Base-by-base conservation (phyloP, 345 rosid species). In the Luvunga scandens region DNA sequence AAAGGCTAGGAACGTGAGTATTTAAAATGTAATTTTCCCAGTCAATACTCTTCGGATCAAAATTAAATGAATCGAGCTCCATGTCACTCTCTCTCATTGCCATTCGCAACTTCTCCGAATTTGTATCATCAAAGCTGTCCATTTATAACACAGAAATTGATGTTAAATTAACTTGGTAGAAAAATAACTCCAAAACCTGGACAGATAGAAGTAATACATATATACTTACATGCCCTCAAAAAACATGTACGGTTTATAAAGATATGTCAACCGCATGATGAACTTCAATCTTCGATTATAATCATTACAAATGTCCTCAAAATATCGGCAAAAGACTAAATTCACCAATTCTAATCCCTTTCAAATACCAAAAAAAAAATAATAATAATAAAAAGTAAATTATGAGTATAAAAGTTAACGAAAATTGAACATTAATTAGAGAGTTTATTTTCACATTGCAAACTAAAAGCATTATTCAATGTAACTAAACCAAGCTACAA, bases 11-110 rank as follows among this genome's bases (percentile, higher is more conserved):
- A 66, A 93, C 22, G 50, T 91, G 95, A 55, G 28, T 77, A 0
- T 81, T 79, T 55, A 66, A 33, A 72, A 90, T 59, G 81, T 91
- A 90, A 67, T 89, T 87, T 6, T 89, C 89, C 92, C 93, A 91
- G 14, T 83, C 36, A 72, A 91, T 85, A 64, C 36, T 2, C 22
- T 74, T 87, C 3, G 92, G 90, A 77, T 90, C 91, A 5, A 90
- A 86, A 77, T 77, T 73, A 69, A 91, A 87, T 71, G 71, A 45
- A 13, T 83, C 81, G 0, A 9, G 12, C 25, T 85, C 86, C 7
- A 14, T 25, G 19, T 75, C 82, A 5, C 13, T 53, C 31, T 71
- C 4, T 9, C 2, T 66, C 0, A 80, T 72, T 16, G 63, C 80
- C n/a, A 63, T 73, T 61, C 83, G 53, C 66, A 85, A 59, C 10